Conservation (phyloP, 2,329 filamentous ascomycete species). For the Botrytis deweyae region DNA sequence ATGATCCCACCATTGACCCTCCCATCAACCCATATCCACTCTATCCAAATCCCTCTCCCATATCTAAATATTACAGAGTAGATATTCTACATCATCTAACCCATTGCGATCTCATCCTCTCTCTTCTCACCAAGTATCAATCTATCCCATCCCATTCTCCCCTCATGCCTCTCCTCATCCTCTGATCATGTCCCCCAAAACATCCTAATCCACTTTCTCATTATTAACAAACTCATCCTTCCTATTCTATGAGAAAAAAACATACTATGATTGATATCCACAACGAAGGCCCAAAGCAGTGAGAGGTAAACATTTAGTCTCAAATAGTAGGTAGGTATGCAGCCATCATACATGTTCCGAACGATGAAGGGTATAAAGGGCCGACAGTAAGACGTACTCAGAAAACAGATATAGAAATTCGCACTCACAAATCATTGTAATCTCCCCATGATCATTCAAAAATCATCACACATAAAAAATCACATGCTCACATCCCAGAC, state of each 20-base stretch:
- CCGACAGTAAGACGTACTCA: background rate
- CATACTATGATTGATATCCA: background rate
- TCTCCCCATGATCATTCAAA: background rate
- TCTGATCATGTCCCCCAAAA: background rate
- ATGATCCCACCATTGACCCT: too few relatives aligned
- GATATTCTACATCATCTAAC: too few relatives aligned
- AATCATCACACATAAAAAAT: background rate
- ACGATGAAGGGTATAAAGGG: background rate
- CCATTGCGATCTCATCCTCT: too few relatives aligned
- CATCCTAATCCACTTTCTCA: background rate
- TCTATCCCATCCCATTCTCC: background rate
- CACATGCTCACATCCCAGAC: background rate
- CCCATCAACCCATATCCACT: background rate
- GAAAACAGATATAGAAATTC: background rate
- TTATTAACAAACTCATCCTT: background rate
- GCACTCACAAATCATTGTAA: background rate
- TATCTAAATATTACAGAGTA: too few relatives aligned
- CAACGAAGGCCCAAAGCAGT: background rate
- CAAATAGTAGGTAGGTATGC: background rate
- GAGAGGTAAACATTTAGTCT: background rate
- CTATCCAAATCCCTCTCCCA: background rate
- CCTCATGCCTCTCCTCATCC: too few relatives aligned
- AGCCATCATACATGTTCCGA: background rate
- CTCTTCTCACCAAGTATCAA: too few relatives aligned
- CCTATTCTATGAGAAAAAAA: background rate